Evolutionary conservation across 371 early-diverging fungal species (phyloP), one percentile per base, ranked within the genome.

Genomic region (Cladochytrium tenue): DNA sequence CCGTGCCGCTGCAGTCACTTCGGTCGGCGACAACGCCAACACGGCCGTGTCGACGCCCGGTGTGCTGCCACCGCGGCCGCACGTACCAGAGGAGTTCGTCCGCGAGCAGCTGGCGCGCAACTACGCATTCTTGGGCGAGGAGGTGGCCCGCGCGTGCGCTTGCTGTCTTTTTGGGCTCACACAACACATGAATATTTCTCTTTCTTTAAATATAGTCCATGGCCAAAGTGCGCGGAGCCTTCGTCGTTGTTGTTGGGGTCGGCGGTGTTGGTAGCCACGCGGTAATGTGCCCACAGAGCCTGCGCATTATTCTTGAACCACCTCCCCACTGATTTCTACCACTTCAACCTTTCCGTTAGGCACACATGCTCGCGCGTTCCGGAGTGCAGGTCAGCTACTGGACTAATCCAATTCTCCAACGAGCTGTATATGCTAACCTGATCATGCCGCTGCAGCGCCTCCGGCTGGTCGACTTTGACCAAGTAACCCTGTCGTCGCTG

Each of bases 391-490:
- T 60, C 70, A 33, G 58, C n/a, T 17, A 28, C 28, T n/a, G 55
- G 17, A 33, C 50, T 60, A 5, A 17, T 36, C 43, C 60, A 10
- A 23, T 20, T 36, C 26, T 27, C 30, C 43, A 43, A 13, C 7
- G 20, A 43, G 43, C 43, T 43, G 43, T 43, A 13, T 13, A 30
- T 43, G n/a, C 25, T 28, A 2, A 53, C 36, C 20, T 10, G 32
- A 17, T 10, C 27, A 43, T 43, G 13, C 7, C 43, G 43, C 7
- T 56, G 31, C 57, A 78, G 66, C 84, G 82, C 50, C 82, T 97
- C 30, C 88, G 96, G 17, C 74, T 97, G 33, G 93, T 97, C 56
- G 97, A 97, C 68, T 96, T 96, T 76, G 97, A 96, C 75, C 95
- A 95, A 75, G 95, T 97, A 17, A 91, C 95, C 1, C 77, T 95